Evolutionary conservation across 495 filamentous ascomycete genomes (phyloP), one percentile per base, ranked within the genome.

Genomic region (Talaromyces ruber): DNA sequence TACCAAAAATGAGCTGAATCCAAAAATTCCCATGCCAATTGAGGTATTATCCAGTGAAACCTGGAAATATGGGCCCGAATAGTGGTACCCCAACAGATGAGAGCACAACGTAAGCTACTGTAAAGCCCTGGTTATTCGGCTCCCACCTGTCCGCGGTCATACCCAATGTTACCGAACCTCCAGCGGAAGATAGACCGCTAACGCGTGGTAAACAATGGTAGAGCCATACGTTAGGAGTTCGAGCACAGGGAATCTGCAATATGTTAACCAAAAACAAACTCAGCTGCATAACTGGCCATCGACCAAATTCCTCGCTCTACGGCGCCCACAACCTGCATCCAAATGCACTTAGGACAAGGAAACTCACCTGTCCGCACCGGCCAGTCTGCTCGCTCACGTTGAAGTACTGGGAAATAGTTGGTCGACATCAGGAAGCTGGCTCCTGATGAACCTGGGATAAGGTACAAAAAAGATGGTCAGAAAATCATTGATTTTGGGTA

Each of bases 81-180:
- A 22, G 88, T 82, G 3, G 88, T 89, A 24, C 89, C 89, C 84
- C 85, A 9, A 91, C 88, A 1, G 87, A 91, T 0, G 87, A 89
- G 59, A 93, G 82, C 14, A 91, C 88, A 47, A 91, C 82, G 62
- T 79, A 93, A 1, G 88, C 88, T 6, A 91, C 85, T 4, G 87
- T 88, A 16, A 72, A 78, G 16, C 74, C 73, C 68, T 92, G 89
- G 21, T 83, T 79, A 64, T 91, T 84, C 1, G 88, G 69, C 64
- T 91, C 86, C 76, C 83, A 92, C 79, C 92, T 82, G 65, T 93
- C 89, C 22, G 89, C 89, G 25, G 91, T 84, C 88, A 93, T 90
- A 32, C 89, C 89, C 3, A 93, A 81, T 0, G 89, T 93, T 58
- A 93, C 89, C 26, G 87, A 90, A 57, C 89, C 89, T 47, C 89